Evolutionary conservation across 768 basidiomycete species (phyloP).

Genomic region (Termitomyces sp.): DNA sequence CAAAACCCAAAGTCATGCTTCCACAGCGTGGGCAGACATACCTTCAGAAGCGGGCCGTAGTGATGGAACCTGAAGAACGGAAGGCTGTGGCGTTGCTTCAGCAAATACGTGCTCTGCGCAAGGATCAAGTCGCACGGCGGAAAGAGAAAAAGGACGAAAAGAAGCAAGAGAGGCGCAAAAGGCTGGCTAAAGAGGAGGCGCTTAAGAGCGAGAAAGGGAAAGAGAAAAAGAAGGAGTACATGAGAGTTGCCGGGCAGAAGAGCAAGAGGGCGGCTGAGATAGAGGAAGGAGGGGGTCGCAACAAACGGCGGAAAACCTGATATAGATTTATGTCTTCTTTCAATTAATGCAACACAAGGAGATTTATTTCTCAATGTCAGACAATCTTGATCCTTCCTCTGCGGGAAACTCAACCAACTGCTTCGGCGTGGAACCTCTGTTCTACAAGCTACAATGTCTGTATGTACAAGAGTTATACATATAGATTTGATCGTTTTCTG

Average conservation of each 20-base stretch:
- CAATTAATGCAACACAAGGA: background rate
- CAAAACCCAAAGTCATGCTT: conserved; percentile 82
- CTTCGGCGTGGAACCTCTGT: background rate
- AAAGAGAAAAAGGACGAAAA: conserved; percentile 86
- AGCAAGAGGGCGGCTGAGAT: conserved; percentile 57
- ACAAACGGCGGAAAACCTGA: conserved; percentile 47
- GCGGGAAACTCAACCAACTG: background rate
- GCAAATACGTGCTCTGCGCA: conserved; percentile 87
- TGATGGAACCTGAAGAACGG: conserved; percentile 94
- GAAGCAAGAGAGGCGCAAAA: conserved; percentile 62
- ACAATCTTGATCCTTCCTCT: too few species aligned
- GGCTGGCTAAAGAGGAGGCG: conserved; percentile 63
- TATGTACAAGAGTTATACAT: conserved; percentile 7
- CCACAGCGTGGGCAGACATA: conserved; percentile 77
- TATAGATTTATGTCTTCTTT: background rate
- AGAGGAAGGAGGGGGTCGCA: conserved; percentile 46
- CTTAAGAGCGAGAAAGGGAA: conserved; percentile 61
- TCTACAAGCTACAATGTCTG: background rate
- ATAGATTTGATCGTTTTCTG: background rate
- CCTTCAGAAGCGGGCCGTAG: conserved; percentile 89
- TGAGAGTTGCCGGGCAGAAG: conserved; percentile 68
- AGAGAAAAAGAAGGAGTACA: conserved; percentile 71
- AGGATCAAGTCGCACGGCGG: conserved; percentile 76
- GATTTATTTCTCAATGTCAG: background rate
- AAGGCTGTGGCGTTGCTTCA: conserved; percentile 87